phyloP scores from a whole-genome alignment of 164 flowering plant species.

The Dillenia turbinata region DNA sequence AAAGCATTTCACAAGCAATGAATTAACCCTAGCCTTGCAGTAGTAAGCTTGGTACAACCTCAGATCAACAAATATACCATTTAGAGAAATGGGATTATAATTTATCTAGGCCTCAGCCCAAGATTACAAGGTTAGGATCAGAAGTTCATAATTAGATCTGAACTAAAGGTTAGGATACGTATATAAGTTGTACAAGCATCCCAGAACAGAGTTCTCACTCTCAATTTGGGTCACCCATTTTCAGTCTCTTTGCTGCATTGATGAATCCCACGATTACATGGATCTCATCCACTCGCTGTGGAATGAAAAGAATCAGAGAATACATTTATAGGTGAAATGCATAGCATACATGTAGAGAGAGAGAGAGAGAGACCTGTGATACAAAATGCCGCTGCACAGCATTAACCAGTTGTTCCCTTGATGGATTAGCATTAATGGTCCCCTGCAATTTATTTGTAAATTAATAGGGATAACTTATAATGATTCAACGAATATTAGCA shows the following conservation, averaged over 20 bases:
- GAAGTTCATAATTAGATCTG: constrained; percentile 4
- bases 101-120: constrained; percentile 5
- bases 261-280: constrained; percentile 64
- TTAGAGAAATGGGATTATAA: constrained; percentile 1
- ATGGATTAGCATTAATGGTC: constrained; percentile 31
- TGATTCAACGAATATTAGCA: neutral
- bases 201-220: neutral
- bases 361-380: constrained; percentile 45
- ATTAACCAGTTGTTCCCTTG: constrained; percentile 64
- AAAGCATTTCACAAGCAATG: no score
- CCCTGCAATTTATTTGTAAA: constrained; percentile 26
- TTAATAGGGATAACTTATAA: neutral
- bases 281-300: constrained; percentile 60
- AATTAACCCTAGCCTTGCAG: no score
- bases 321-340: neutral
- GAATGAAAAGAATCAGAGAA: constrained; percentile 2
- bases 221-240: constrained; percentile 9
- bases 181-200: constrained; percentile 9
- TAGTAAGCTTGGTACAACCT: no score
- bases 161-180: constrained; percentile 14
- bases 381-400: constrained; percentile 69
- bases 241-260: constrained; percentile 57
- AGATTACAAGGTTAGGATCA: constrained; percentile 17
- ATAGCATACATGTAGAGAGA: neutral
- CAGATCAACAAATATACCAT: no score